Percentiles rank a stretch among this genome's conserved stretches.
These are phyloP conservation scores for Periglandula ipomoeae DNA, from an alignment of 2,329 filamentous ascomycete genomes.

Conservation along the genomic window DNA sequence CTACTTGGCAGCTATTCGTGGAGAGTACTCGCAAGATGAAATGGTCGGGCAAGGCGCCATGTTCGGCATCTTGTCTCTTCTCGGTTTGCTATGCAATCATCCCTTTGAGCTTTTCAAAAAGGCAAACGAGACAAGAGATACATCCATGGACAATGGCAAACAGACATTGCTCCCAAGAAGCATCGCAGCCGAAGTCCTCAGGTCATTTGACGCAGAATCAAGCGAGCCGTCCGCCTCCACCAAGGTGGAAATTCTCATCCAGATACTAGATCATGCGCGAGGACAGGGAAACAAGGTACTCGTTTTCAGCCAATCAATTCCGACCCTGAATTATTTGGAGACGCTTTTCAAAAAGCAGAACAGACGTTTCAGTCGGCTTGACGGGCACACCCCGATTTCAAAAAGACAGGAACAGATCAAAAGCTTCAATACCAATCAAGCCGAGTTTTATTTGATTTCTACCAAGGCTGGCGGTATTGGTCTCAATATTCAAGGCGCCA, in stretches of 20 bases:
- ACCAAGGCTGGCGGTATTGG: slow-evolving; percentile 76
- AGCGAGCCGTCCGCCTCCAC: slow-evolving; percentile 48
- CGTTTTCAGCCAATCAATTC: slow-evolving; percentile 67
- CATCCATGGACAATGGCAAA: slow-evolving; percentile 6
- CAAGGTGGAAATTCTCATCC: slow-evolving; percentile 57
- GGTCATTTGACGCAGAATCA: slow-evolving; percentile 30
- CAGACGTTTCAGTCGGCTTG: slow-evolving; percentile 49
- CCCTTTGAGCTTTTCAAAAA: slow-evolving; percentile 36
- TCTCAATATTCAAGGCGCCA: slow-evolving; percentile 75
- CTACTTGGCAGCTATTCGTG: slow-evolving; percentile 26
- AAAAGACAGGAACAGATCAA: slow-evolving; percentile 56
- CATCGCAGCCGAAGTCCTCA: slow-evolving; percentile 21
- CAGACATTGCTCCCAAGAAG: slow-evolving; percentile 15
- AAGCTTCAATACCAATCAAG: slow-evolving; percentile 52
- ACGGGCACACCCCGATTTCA: slow-evolving; percentile 51
- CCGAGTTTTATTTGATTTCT: slow-evolving; percentile 68
- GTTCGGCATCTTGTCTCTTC: slow-evolving; percentile 28
- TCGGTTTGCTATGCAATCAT: slow-evolving; percentile 44
- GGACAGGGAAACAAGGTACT: slow-evolving; percentile 62
- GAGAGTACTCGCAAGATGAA: not conserved
- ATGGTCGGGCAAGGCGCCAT: slow-evolving; percentile 13
- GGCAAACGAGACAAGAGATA: slow-evolving; percentile 5
- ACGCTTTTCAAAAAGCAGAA: slow-evolving; percentile 39
- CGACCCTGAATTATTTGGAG: slow-evolving; percentile 61
- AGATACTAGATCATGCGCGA: slow-evolving; percentile 60